Evolutionary conservation across 2,329 filamentous ascomycete genomes (phyloP), one percentile per base, ranked within the genome.

Genomic region (Rasamsonia emersonii): DNA sequence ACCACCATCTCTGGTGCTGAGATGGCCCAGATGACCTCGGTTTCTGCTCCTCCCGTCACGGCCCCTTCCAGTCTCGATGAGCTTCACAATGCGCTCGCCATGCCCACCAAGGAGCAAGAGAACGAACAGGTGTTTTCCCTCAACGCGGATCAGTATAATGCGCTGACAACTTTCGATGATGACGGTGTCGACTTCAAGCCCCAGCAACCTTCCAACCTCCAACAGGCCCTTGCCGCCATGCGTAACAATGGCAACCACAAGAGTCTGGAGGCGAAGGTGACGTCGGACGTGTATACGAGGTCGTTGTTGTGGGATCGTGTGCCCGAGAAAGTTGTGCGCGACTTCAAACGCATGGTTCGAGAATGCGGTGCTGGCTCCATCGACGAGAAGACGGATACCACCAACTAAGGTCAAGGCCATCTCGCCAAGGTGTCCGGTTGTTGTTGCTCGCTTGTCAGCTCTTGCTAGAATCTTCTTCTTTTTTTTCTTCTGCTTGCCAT

Each of bases 301-400:
- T 93, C 86, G 41, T 71, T 96, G 40, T 77, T 96, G 36, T 94
- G 86, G 85, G 86, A 95, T 52, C 84, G 88, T 60, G 88, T 96
- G 47, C 88, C 91, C 9, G 74, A 77, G 47, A 86, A 96, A 43
- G 86, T 96, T 29, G 86, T 98, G 33, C 77, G 79, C 47, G 86
- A 89, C 56, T 96, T 96, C 67, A 84, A 83, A 50, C 83, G 85
- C 61, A 86, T 93, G 74, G 82, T 94, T 47, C 77, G 82, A 43
- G 82, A 91, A 52, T 80, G 73, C 61, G 79, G 51, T 30, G 50
- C 51, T 5, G 24, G 38, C 18, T 43, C 50, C 11, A 47, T 53
- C 26, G 59, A 61, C 34, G 50, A 54, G 33, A 52, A 58, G 42
- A 38, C 37, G 19, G 19, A 30, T 14, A 28, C 39, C 20, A 34